Conservation (phyloP, 176 grass and related monocot species). For the Aegilops speltoides region DNA sequence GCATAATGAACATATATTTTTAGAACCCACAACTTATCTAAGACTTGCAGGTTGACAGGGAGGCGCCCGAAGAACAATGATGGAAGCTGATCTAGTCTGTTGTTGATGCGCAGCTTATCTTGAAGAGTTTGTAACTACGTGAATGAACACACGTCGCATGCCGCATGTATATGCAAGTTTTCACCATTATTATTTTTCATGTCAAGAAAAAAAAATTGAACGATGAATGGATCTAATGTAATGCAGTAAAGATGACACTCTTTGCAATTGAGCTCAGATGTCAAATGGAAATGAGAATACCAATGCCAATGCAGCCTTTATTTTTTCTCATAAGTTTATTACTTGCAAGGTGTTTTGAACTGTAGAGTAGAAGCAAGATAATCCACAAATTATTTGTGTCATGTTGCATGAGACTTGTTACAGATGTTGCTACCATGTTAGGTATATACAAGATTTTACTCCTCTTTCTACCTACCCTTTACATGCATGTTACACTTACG, state of each 20-base stretch:
- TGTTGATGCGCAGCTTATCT: neutral
- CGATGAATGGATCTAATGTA: neutral
- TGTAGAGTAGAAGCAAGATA: neutral
- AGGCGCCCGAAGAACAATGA: conserved; percentile 42
- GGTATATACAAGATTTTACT: neutral
- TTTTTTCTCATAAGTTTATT: neutral
- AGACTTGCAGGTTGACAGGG: conserved; percentile 42
- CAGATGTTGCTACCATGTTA: neutral
- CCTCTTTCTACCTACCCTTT: neutral
- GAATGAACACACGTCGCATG: neutral
- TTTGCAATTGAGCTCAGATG: conserved; percentile 1
- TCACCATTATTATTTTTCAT: neutral
- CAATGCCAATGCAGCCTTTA: neutral
- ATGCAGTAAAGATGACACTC: neutral
- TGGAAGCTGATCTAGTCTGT: conserved; percentile 25
- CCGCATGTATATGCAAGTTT: neutral
- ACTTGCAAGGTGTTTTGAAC: neutral
- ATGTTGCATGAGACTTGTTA: neutral
- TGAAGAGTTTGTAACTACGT: neutral
- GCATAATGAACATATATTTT: conserved; percentile 19
- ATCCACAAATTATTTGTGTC: neutral
- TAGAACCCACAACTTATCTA: neutral
- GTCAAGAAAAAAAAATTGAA: neutral
- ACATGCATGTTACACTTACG: neutral
- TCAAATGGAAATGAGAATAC: conserved; percentile 21